A percentile compares a stretch with the other conserved stretches of the same genome.
Evolutionary conservation across 208 protist species (phyloP).

Genomic region (Crithidia expoeki): DNA sequence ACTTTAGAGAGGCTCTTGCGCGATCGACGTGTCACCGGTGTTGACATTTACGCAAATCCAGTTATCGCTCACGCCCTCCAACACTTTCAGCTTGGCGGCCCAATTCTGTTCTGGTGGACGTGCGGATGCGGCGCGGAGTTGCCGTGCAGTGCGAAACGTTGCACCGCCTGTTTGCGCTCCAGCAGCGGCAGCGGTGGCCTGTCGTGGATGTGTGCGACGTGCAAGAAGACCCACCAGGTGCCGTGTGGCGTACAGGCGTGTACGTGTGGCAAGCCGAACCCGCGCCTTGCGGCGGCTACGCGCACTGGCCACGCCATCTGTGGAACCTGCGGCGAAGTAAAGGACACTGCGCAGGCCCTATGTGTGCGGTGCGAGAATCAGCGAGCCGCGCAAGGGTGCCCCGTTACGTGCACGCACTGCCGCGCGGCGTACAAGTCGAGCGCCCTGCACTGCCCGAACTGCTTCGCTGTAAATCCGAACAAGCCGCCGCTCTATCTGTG

Average conservation of each 20-base stretch:
- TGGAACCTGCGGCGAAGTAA: constrained; percentile 41
- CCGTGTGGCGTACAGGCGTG: constrained; percentile 25
- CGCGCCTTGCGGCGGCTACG: constrained; percentile 28
- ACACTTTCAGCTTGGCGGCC: constrained; percentile 48
- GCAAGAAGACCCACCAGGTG: constrained; percentile 18
- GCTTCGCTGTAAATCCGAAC: constrained; percentile 44
- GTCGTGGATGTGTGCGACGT: constrained; percentile 65
- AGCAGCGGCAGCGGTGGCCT: constrained; percentile 10
- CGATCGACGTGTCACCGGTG: constrained; percentile 41
- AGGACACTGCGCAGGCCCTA: constrained; percentile 3
- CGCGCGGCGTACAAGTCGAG: constrained; percentile 36
- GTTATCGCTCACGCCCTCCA: constrained; percentile 55
- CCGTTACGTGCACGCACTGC: constrained; percentile 45
- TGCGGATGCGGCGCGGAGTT: constrained; percentile 72
- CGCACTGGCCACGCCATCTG: constrained; percentile 32
- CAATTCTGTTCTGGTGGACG: constrained; percentile 65
- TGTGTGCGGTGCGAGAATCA: constrained; percentile 42
- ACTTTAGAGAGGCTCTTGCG: constrained; percentile 28
- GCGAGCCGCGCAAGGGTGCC: not conserved
- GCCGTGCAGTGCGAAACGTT: constrained; percentile 62
- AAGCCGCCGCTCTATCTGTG: constrained; percentile 53
- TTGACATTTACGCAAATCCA: constrained; percentile 57
- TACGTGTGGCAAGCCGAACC: constrained; percentile 26
- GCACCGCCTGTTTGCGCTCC: constrained; percentile 60
- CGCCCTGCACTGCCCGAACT: constrained; percentile 64